Base-by-base conservation (phyloP, 1,139 yeast species). In the Kluyveromyces sp. region DNA sequence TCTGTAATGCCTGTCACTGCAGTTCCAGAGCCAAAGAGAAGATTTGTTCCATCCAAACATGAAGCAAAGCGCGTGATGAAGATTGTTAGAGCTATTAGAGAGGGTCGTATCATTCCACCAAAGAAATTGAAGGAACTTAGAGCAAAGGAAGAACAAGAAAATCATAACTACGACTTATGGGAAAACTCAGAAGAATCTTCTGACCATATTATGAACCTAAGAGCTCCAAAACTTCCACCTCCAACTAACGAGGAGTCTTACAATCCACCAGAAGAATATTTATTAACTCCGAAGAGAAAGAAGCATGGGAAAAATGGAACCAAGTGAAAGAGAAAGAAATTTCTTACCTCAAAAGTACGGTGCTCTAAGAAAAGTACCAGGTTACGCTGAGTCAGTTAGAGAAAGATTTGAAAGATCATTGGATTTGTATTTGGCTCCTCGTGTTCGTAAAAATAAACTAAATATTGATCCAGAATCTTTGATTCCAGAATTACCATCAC, bases 31-130 rank as follows among this genome's bases (percentile, higher is more conserved):
- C 98, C 98, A 49, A 94, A 92, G 71, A 78, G 97, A 66, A 79
- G 99, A 65, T 92, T 92, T 60, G 86, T 89, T 50, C 98, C 97
- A 21, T 90, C 97, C 6, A 90, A 89, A 64, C 92, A 89, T 65
- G 99, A 92, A 72, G 97, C 97, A 41, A 87, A 88, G 72, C 77
- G 95, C 64, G 82, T 92, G 45, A 89, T 92, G 97, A 92, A 94
- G 73, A 83, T 92, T 54, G 99, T 92, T 21, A 78, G 81, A 55
- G 98, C 98, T 38, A 92, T 92, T 52, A 81, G 98, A 68, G 97
- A 92, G 60, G 99, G 99, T 33, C 77, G 95, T 65, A 88, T 92
- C 55, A 74, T 89, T 40, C 89, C 95, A 36, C 85, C 87, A 42
- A 72, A 73, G 52, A 75, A 81, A 63, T 73, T 71, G 39, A 71